A percentile compares a stretch with the other conserved stretches of the same genome.
Conservation (phyloP, 805 yeast species). For the Yamadazyma sp. region DNA sequence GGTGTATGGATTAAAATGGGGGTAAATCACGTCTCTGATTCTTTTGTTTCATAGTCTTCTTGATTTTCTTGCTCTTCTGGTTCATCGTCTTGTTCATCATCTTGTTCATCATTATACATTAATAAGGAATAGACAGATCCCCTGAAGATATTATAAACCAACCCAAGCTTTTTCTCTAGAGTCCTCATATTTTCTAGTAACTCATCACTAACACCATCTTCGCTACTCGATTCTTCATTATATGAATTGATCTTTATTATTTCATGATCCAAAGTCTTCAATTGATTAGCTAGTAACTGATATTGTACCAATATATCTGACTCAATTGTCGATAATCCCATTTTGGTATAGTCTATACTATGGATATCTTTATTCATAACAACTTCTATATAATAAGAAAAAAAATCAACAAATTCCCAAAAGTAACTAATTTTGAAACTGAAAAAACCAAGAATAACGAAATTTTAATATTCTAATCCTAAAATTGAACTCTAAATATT, state of each 20-base stretch:
- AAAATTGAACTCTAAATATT: too few species aligned
- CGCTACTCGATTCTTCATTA: background rate
- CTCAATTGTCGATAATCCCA: constrained; percentile 26
- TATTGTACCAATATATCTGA: constrained; percentile 36
- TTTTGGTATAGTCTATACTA: constrained; percentile 17
- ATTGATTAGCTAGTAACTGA: constrained; percentile 31
- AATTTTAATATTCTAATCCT: too few species aligned
- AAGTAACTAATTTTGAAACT: too few species aligned
- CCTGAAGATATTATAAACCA: constrained; percentile 64
- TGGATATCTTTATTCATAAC: constrained; percentile 14
- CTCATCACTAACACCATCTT: constrained; percentile 18
- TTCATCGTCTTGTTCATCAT: too few species aligned
- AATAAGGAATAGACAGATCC: constrained; percentile 69
- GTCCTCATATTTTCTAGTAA: constrained; percentile 50
- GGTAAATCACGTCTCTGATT: too few species aligned
- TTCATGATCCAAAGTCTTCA: constrained; percentile 30
- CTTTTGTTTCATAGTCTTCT: too few species aligned
- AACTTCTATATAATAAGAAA: too few species aligned
- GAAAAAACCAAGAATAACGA: too few species aligned
- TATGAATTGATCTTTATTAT: constrained; percentile 15
- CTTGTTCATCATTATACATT: constrained; percentile 41
- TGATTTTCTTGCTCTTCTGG: too few species aligned
- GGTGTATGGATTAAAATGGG: too few species aligned
- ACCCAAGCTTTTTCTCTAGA: constrained; percentile 60
- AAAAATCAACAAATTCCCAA: too few species aligned